Conservation (phyloP, 345 rosid species). For the Eucalyptus virginea region DNA sequence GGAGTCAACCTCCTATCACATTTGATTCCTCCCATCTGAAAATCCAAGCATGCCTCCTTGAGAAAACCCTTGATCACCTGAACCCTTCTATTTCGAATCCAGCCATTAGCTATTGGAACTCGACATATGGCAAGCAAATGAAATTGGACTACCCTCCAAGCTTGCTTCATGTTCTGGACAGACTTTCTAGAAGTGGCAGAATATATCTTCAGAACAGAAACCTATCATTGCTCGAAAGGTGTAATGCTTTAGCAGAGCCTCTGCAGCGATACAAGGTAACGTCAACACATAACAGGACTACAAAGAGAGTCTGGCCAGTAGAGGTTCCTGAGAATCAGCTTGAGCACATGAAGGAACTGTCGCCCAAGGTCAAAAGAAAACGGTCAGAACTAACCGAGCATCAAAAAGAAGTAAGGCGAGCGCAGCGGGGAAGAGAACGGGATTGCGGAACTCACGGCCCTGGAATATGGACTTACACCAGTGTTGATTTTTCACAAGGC, state of each 20-base stretch:
- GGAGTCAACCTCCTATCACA: constrained; percentile 24
- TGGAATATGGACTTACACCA: constrained; percentile 31
- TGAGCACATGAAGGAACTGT: background rate
- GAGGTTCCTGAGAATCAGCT: background rate
- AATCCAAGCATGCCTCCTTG: constrained; percentile 32
- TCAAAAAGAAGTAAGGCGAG: constrained; percentile 44
- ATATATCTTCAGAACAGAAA: constrained; percentile 19
- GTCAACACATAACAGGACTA: constrained; percentile 15
- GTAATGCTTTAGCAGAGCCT: background rate
- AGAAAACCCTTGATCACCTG: constrained; percentile 29
- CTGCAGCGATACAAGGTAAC: constrained; percentile 12
- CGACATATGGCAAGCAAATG: constrained; percentile 22
- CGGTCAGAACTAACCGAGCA: constrained; percentile 31
- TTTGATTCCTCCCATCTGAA: constrained; percentile 32
- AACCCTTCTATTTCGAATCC: constrained; percentile 17
- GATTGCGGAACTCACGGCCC: constrained; percentile 39
- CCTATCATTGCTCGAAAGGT: background rate
- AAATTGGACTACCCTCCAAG: constrained; percentile 31
- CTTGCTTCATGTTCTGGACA: constrained; percentile 31
- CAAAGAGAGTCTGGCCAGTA: constrained; percentile 24
- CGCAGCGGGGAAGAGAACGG: constrained; percentile 36
- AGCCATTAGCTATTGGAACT: constrained; percentile 36
- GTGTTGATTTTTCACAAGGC: constrained; percentile 37
- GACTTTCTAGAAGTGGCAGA: constrained; percentile 30
- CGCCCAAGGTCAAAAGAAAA: constrained; percentile 10